phyloP scores from a whole-genome alignment of 2,329 filamentous ascomycete species.

The Phaeosphaeriaceae sp. region DNA sequence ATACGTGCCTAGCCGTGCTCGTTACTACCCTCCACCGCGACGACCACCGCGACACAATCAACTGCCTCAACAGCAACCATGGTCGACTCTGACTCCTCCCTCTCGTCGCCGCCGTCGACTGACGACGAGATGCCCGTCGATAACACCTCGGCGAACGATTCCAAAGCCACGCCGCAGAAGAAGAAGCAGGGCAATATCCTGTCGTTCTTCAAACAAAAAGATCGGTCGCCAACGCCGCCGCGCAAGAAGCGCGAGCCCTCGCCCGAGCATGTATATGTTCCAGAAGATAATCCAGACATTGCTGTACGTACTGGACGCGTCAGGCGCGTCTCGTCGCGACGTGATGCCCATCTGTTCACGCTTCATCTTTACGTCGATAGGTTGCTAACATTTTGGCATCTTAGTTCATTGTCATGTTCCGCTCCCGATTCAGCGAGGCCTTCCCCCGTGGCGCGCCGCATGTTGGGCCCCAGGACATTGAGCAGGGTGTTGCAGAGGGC shows the following conservation, averaged over 20 bases:
- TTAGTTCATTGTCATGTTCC: constrained; percentile 98
- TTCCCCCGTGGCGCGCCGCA: constrained; percentile 88
- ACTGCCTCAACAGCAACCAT: constrained; percentile 50
- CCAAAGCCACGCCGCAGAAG: constrained; percentile 36
- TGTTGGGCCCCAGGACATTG: constrained; percentile 94
- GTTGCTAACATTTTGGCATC: constrained; percentile 41
- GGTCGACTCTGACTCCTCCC: constrained; percentile 63
- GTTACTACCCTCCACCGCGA: constrained; percentile 28
- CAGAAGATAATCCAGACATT: constrained; percentile 91
- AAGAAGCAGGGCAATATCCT: constrained; percentile 46
- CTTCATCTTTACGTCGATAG: constrained; percentile 33
- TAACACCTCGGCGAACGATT: constrained; percentile 28
- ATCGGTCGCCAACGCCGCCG: constrained; percentile 53
- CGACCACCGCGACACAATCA: constrained; percentile 27
- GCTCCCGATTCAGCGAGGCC: constrained; percentile 87
- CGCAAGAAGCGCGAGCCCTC: constrained; percentile 82
- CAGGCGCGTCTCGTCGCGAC: constrained; percentile 46
- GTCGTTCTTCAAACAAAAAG: constrained; percentile 53
- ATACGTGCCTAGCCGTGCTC: constrained; percentile 42
- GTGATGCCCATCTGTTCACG: constrained; percentile 23
- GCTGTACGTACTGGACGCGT: constrained; percentile 72
- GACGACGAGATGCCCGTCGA: constrained; percentile 62
- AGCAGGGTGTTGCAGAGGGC: constrained; percentile 80
- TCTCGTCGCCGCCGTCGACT: constrained; percentile 66
- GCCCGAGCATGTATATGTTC: constrained; percentile 86